Base-by-base conservation (phyloP, 164 flowering plant genomes). In the Houttuynia cordata region DNA sequence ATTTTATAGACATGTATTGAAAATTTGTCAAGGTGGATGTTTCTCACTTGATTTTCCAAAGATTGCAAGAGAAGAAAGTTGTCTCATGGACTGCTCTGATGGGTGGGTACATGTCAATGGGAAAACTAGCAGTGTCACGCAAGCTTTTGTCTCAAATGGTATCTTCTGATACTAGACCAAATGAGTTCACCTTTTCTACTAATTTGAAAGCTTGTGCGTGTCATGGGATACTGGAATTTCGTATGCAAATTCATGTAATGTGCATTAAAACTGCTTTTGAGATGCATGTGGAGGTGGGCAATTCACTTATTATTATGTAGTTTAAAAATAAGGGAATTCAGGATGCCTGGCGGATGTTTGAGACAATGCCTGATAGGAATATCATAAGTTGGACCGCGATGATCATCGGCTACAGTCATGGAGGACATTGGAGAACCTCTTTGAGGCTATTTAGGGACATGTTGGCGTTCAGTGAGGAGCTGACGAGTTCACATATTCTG, bases 11-110 rank as follows among this genome's bases (percentile, higher is more conserved):
- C 58, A 76, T 87, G 85, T 85, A 90, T 61, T 74, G 73, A 15
- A 90, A 90, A 72, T 87, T 87, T 70, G 67, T 75, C 3, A 69
- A 68, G 67, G 25, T 68, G 55, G 77, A 70, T 23, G 12, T 59
- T 41, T 88, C 93, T 21, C 61, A 57, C 59, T 20, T 4, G 6
- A 78, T 86, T 75, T 91, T 91, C 50, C 86, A 84, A 66, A 69
- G 57, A 79, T 86, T 87, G 93, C 81, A 60, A 57, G 75, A 79
- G 8, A 83, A 83, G 72, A 84, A 87, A 67, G 89, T 84, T 6
- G 95, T 90, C 40, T 77, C 93, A 24, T 91, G 93, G 95, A 91
- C 97, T 17, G 65, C 87, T 51, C 78, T 87, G 17, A 86, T 91
- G 85, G 74, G 87, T 63, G 87, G 83, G 39, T 75, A 73, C 53